Base-by-base conservation (phyloP, 139 green algal genomes). In the Pycnococcus provasolii region DNA sequence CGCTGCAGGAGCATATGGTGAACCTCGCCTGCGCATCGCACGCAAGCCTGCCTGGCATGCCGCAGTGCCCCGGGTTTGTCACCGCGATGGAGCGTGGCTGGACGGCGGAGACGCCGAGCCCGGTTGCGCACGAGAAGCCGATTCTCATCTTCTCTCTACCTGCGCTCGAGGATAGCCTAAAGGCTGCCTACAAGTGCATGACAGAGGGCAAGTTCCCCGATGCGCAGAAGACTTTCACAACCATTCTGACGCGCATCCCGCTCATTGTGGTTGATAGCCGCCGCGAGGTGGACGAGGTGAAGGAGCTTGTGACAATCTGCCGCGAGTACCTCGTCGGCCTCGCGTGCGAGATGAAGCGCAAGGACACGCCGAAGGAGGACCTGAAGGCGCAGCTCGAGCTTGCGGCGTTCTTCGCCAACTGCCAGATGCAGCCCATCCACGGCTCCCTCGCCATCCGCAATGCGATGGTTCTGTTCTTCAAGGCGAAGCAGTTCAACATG, bases 391-490 rank as follows among this genome's bases (percentile, higher is more conserved):
- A 83, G 15, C 88, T 89, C 3, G 94, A 98, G 86, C 83, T 99
- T 67, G 90, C 94, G 11, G 91, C 90, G 6, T 99, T 97, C 85
- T 97, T 99, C 83, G 98, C 94, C 26, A 93, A 99, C 84, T 94
- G 84, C 84, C 83, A 86, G 42, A 59, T 83, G 68, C 78, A 85
- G 63, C 85, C 88, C 0, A 84, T 94, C 72, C 93, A 99, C 83
- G 62, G 82, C 66, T 84, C 83, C 52, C 89, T 98, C 40, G 74
- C 70, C 6, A 80, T 99, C 65, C 81, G 88, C 62, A 84, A 78
- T 3, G 94, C 94, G 51, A 97, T 98, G 90, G 85, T 76, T 45
- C 82, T 88, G 47, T 92, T 93, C 81, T 97, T 89, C 91, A 98
- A 98, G 84, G 68, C 94, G 26, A 93, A 95, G 73, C 94, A 96